Evolutionary conservation across 2,329 filamentous ascomycete species (phyloP).

Genomic region (Penicillium capsulatum): DNA sequence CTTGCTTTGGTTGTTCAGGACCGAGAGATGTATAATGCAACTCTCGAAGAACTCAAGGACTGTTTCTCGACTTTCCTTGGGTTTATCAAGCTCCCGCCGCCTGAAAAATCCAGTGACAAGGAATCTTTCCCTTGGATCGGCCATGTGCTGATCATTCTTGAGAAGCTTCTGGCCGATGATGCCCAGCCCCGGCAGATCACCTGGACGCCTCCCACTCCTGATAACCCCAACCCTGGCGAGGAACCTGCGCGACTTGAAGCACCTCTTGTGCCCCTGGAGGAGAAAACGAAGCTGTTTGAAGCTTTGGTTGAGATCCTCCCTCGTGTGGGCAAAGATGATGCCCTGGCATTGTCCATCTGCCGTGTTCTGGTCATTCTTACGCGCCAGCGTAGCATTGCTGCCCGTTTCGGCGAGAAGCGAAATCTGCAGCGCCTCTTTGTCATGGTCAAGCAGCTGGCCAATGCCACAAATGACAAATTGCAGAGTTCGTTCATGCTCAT

Average conservation of each 20-base stretch:
- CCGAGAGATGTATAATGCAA: slow-evolving; percentile 71
- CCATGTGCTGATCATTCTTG: slow-evolving; percentile 82
- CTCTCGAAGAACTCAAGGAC: slow-evolving; percentile 68
- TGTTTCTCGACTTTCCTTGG: slow-evolving; percentile 70
- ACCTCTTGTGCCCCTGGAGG: slow-evolving; percentile 58
- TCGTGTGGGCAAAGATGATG: slow-evolving; percentile 79
- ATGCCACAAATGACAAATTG: slow-evolving; percentile 70
- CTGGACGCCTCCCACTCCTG: slow-evolving; percentile 59
- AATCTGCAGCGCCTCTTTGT: slow-evolving; percentile 88
- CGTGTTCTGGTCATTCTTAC: slow-evolving; percentile 86
- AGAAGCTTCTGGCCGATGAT: slow-evolving; percentile 86
- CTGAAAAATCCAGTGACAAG: slow-evolving; percentile 68
- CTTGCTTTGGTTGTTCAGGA: slow-evolving; percentile 84
- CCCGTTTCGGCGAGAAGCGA: slow-evolving; percentile 75
- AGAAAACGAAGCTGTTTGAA: slow-evolving; percentile 68
- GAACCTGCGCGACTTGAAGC: slow-evolving; percentile 58
- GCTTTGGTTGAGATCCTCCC: slow-evolving; percentile 79
- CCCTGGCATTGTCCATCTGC: slow-evolving; percentile 75
- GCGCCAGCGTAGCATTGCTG: slow-evolving; percentile 69
- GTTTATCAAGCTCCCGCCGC: slow-evolving; percentile 65
- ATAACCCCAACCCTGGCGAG: slow-evolving; percentile 46
- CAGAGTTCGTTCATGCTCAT: slow-evolving; percentile 76
- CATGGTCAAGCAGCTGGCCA: slow-evolving; percentile 89
- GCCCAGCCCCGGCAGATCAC: slow-evolving; percentile 70
- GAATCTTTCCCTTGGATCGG: slow-evolving; percentile 77